These are phyloP conservation scores for Colletotrichum karsti DNA, from an alignment of 2,329 filamentous ascomycete genomes.

Conservation along the genomic window DNA sequence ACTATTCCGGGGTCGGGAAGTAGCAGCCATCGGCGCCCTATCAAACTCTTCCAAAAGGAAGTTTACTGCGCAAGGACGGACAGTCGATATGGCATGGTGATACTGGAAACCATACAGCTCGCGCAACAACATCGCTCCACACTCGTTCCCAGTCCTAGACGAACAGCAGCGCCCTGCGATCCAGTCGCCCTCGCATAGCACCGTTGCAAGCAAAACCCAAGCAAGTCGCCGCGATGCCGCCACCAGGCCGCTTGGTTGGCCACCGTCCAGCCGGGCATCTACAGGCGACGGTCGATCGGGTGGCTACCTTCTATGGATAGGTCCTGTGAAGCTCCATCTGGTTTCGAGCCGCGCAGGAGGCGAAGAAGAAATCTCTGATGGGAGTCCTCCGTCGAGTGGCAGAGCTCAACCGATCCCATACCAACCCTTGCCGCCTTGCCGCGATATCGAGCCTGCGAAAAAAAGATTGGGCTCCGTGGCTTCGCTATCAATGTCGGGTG, in stretches of 20 bases:
- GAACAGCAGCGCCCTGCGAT: slow-evolving; percentile 2
- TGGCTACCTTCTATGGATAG: slow-evolving; percentile 6
- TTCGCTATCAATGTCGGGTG: slow-evolving; percentile 8
- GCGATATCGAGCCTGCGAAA: background rate
- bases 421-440: slow-evolving; percentile 19
- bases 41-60: background rate
- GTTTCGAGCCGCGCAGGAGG: slow-evolving; percentile 16
- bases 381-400: slow-evolving; percentile 22
- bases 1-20: background rate
- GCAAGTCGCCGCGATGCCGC: slow-evolving; percentile 26
- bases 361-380: background rate
- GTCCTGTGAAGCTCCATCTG: background rate
- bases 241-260: slow-evolving; percentile 26
- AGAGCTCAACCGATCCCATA: background rate
- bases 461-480: slow-evolving; percentile 16
- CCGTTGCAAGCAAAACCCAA: slow-evolving; percentile 3
- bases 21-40: background rate
- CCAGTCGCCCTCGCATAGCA: slow-evolving; percentile 13
- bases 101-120: background rate
- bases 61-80: background rate
- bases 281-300: slow-evolving; percentile 9
- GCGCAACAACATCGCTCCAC: slow-evolving; percentile 20
- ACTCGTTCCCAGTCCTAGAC: background rate
- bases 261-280: slow-evolving; percentile 7
- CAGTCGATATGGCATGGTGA: background rate